Base-by-base conservation (phyloP, 2,329 filamentous ascomycete species). In the Cladosporium sp. region DNA sequence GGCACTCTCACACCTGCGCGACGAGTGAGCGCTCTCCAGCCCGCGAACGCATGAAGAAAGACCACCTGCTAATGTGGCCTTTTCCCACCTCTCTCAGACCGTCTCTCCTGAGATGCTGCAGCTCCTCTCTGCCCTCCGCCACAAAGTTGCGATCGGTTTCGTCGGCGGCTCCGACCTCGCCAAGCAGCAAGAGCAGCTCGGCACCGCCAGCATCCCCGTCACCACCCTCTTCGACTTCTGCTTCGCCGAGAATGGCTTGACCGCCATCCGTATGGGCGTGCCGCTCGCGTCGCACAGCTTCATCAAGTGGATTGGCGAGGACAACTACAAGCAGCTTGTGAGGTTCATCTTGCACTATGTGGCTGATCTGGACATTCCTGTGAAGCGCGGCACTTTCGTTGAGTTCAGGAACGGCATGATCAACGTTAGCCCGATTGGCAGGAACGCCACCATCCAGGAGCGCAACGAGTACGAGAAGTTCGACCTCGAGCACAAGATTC, bases 141-240 rank as follows among this genome's bases (percentile, higher is more conserved):
- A 94, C 73, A 92, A 94, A 75, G 88, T 89, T 71, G 89, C 91
- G 69, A 91, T 96, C 70, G 92, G 92, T 67, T 96, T 86, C 78
- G 92, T 97, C 62, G 94, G 94, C 70, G 94, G 94, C 73, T 94
- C 89, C 69, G 89, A 97, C 81, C 84, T 96, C 63, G 79, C 76
- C 73, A 97, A 99, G 81, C 94, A 97, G 78, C 91, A 97, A 77
- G 94, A 97, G 77, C 93, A 97, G 79, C 84, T 97, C 62, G 92
- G 92, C 73, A 82, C 84, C 3, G 74, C 83, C 25, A 78, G 82
- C 59, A 82, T 88, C 66, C 74, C 80, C 67, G 93, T 97, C 62
- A 92, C 87, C 55, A 81, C 85, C 62, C 86, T 97, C 70, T 99
- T 99, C 81, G 94, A 99, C 81, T 99, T 90, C 80, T 94, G 89